Evolutionary conservation across 2,329 filamentous ascomycete genomes (phyloP).

Genomic region (Colletotrichum tanaceti): DNA sequence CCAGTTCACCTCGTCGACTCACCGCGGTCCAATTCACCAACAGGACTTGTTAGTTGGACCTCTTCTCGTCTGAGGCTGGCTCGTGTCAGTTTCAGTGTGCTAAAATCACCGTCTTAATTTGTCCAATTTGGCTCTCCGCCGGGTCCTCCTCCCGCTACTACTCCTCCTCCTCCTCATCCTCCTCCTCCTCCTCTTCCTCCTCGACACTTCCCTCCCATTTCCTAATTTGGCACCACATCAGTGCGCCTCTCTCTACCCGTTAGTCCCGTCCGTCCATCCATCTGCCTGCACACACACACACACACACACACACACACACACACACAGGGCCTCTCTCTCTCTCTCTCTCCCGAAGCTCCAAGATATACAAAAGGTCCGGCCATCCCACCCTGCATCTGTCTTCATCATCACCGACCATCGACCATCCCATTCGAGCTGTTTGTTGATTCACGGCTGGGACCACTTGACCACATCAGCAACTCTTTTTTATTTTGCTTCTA

Average conservation of each 20-base stretch:
- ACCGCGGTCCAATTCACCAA: constrained; percentile 41
- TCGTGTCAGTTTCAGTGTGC: constrained; percentile 47
- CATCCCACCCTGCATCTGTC: constrained; percentile 37
- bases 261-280: constrained; percentile 38
- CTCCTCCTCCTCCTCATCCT: constrained; percentile 39
- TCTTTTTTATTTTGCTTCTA: constrained; percentile 30
- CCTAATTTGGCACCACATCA: constrained; percentile 54
- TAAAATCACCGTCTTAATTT: constrained; percentile 43
- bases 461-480: constrained; percentile 37
- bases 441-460: constrained; percentile 41
- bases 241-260: constrained; percentile 49
- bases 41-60: constrained; percentile 38
- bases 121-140: constrained; percentile 44
- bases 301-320: constrained; percentile 3
- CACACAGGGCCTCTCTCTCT: constrained; percentile 13
- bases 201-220: constrained; percentile 52
- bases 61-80: constrained; percentile 45
- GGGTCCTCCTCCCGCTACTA: constrained; percentile 37
- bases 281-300: constrained; percentile 15
- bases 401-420: constrained; percentile 30
- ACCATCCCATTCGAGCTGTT: constrained; percentile 41
- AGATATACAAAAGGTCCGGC: constrained; percentile 41
- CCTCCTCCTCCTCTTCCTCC: constrained; percentile 42
- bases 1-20: constrained; percentile 43
- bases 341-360: constrained; percentile 15